Base-by-base conservation (phyloP, 345 rosid genomes). In the Camelina hispida region DNA sequence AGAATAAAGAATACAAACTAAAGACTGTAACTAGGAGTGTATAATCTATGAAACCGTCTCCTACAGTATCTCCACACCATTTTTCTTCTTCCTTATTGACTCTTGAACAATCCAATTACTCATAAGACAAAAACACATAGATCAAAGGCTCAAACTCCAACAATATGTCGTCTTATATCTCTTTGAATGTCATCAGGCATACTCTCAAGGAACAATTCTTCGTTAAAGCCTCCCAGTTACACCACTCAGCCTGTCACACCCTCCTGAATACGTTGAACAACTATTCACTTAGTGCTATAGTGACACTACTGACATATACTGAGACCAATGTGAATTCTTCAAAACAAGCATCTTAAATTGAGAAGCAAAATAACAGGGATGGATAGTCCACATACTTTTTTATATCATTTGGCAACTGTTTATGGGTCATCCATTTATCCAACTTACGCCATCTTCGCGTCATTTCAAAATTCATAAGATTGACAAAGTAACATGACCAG, bases 401-500 rank as follows among this genome's bases (percentile, higher is more conserved):
- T 37, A 91, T 79, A 11, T 61, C 74, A 44, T 71, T 82, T 14
- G 97, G 97, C 74, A 94, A 81, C 50, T 85, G 85, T 4, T 96
- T 87, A 77, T 85, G 97, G 43, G 88, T 87, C 98, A 94, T 94
- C 98, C 98, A 94, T 32, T 87, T 93, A 81, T 91, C 93, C 77
- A 91, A 88, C 79, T 91, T 97, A 42, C 93, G 97, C 14, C 84
- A 85, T 75, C 97, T 91, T 58, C 89, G 76, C 54, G 88, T 79
- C 97, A 86, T 87, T 84, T 89, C 96, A 76, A 89, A 69, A 78
- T 87, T 83, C 93, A 97, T 93, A 70, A 37, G n/a, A 66, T 9
- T 15, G 6, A 43, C 20, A 53, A 67, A 59, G 38, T 22, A 30
- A 30, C 4, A 30, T 30, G 6, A 71, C 15, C 18, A 48, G 28